A percentile compares a stretch with the other conserved stretches of the same genome.
These are phyloP conservation scores for Gossypium gossypioides DNA, from an alignment of 441 rosid species.

Conservation along the genomic window DNA sequence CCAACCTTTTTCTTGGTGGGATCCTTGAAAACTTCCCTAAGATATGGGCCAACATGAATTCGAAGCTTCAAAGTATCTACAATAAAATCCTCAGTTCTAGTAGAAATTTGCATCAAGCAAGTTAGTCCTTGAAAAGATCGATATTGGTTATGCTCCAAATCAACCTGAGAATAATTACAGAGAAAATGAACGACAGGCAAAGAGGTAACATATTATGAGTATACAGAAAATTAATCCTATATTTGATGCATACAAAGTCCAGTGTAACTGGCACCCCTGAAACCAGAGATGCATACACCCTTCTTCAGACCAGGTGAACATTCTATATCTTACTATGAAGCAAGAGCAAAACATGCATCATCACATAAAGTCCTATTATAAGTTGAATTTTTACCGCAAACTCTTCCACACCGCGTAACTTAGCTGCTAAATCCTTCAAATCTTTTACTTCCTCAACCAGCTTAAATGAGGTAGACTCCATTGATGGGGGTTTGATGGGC, in stretches of 20 bases:
- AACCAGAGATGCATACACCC: not conserved
- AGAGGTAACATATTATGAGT: not conserved
- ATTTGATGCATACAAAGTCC: not conserved
- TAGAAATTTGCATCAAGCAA: slow-evolving; percentile 70
- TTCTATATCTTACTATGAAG: not conserved
- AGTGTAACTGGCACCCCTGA: not conserved
- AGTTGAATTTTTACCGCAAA: slow-evolving; percentile 55
- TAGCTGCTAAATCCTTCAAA: slow-evolving; percentile 63
- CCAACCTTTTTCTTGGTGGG: slow-evolving; percentile 78
- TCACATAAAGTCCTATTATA: not conserved
- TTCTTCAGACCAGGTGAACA: not conserved
- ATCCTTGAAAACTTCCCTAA: slow-evolving; percentile 82
- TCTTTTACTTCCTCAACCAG: slow-evolving; percentile 67
- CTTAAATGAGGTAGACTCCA: slow-evolving; percentile 56
- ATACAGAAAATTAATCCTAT: not conserved
- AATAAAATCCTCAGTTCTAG: slow-evolving; percentile 79
- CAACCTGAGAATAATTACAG: slow-evolving; percentile 47
- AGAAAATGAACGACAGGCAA: not conserved
- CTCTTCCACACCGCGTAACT: slow-evolving; percentile 47
- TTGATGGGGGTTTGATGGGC: slow-evolving; percentile 36
- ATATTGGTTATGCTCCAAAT: slow-evolving; percentile 93
- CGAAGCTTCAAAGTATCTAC: slow-evolving; percentile 81
- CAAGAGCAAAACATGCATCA: not conserved
- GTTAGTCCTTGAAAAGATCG: slow-evolving; percentile 94
- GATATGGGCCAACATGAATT: slow-evolving; percentile 67